Base-by-base conservation (phyloP, 768 basidiomycete species). In the Dentipellis sp. region DNA sequence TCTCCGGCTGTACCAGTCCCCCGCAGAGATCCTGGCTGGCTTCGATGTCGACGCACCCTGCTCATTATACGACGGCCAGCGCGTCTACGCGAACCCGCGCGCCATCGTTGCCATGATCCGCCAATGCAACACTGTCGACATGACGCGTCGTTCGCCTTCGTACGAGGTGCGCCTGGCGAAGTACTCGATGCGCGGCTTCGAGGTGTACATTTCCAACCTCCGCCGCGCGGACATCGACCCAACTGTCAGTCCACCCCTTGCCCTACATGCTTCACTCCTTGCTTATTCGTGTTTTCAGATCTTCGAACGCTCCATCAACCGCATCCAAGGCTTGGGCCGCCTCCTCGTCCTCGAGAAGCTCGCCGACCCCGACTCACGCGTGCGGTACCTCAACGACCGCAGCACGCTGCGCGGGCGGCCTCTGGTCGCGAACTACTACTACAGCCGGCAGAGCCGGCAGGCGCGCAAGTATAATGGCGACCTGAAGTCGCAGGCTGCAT, bases 1-100 rank as follows among this genome's bases (percentile, higher is more conserved):
- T 5, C 69, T 84, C n/a, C 78, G 82, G 17, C 71, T 86, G 1
- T 86, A 84, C 61, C 71, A 67, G 12, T 83, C 81, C 37, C 83
- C 82, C 16, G 82, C 82, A 0, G 83, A 86, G 63, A 74, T 86
- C 53, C 72, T 86, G 1, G 80, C 82, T 5, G 83, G 83, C 9
- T 86, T 86, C 59, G 83, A 86, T 60, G 76, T 86, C 46, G 83
- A 86, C 58, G 79, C 79, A 0, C 80, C 82, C 4, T 83, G 81
- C 68, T 81, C 78, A 53, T 76, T 78, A 1, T 84, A 72, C 53
- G 75, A 80, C 59, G 78, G 78, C 56, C 58, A 70, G 51, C 78
- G 75, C n/a, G 77, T 84, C 11, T 80, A 75, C 72, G 81, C 79
- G 4, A 82, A 78, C 59, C 83, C 83, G 4, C 74, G 83, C 9